phyloP scores from a whole-genome alignment of 352 stramenopile species.

The Globisporangium acanthophoron region DNA sequence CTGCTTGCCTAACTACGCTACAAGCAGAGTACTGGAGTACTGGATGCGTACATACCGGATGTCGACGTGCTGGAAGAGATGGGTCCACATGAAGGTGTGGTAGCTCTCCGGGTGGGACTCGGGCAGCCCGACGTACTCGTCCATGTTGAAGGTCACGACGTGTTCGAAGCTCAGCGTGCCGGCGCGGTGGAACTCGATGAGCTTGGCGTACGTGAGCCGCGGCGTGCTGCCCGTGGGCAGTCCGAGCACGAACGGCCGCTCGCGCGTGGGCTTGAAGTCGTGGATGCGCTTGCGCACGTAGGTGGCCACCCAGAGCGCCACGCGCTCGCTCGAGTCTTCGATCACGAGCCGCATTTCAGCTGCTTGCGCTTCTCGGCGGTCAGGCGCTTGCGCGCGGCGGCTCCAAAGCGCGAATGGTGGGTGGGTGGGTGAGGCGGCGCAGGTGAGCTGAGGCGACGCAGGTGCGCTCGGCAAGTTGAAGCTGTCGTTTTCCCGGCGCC shows the following conservation, averaged over 20 bases:
- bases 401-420: background rate
- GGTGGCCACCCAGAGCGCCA: conserved; percentile 73
- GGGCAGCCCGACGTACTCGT: conserved; percentile 83
- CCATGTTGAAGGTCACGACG: conserved; percentile 91
- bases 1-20: too few relatives aligned
- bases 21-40: too few relatives aligned
- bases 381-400: background rate
- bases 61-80: conserved; percentile 88
- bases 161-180: conserved; percentile 66
- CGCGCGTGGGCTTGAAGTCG: conserved; percentile 65
- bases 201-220: conserved; percentile 70
- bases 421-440: background rate
- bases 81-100: conserved; percentile 88
- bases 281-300: conserved; percentile 81
- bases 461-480: background rate
- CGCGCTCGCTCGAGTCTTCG: conserved; percentile 56
- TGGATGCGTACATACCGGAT: conserved; percentile 45
- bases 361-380: background rate
- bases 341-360: conserved; percentile 79
- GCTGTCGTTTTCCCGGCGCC: too few relatives aligned
- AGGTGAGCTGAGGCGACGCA: background rate
- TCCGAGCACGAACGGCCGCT: conserved; percentile 79
- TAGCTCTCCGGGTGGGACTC: conserved; percentile 84
- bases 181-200: conserved; percentile 63
- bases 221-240: conserved; percentile 86